A percentile compares a stretch with the other conserved stretches of the same genome.
Evolutionary conservation across 345 rosid genomes (phyloP).

Genomic region (Syzygium aromaticum): DNA sequence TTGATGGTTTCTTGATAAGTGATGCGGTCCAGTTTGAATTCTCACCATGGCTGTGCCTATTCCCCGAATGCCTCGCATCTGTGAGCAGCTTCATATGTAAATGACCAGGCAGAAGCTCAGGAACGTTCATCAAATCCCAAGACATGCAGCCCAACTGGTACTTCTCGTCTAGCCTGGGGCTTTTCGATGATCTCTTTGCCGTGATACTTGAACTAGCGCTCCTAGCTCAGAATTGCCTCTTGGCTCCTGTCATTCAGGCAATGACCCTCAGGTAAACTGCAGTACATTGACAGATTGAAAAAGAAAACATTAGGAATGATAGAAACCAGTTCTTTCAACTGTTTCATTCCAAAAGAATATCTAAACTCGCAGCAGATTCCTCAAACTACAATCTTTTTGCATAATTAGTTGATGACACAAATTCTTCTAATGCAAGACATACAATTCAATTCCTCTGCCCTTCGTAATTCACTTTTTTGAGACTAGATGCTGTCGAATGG

Average conservation of each 20-base stretch:
- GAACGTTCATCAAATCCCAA: conserved; percentile 36
- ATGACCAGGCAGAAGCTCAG: conserved; percentile 35
- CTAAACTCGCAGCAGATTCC: neutral
- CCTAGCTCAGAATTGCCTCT: neutral
- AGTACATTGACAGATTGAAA: neutral
- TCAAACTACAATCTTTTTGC: neutral
- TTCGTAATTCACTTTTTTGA: neutral
- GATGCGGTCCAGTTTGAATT: neutral
- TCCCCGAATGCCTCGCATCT: conserved; percentile 17
- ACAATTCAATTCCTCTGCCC: neutral
- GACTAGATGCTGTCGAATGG: neutral
- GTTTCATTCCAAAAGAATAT: neutral
- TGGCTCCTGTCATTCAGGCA: neutral
- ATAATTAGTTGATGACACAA: neutral
- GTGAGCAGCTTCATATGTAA: conserved; percentile 42
- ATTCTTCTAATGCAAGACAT: neutral
- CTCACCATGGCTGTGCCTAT: conserved; percentile 16
- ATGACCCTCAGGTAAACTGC: neutral
- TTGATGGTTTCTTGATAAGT: neutral
- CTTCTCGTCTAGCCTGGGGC: conserved; percentile 45
- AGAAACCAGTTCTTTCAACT: neutral
- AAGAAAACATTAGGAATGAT: neutral
- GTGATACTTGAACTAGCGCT: neutral
- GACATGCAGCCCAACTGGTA: conserved; percentile 56
- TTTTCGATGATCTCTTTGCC: conserved; percentile 41